Conservation (phyloP, 768 basidiomycete genomes). For the Auricularia auricula-judae region DNA sequence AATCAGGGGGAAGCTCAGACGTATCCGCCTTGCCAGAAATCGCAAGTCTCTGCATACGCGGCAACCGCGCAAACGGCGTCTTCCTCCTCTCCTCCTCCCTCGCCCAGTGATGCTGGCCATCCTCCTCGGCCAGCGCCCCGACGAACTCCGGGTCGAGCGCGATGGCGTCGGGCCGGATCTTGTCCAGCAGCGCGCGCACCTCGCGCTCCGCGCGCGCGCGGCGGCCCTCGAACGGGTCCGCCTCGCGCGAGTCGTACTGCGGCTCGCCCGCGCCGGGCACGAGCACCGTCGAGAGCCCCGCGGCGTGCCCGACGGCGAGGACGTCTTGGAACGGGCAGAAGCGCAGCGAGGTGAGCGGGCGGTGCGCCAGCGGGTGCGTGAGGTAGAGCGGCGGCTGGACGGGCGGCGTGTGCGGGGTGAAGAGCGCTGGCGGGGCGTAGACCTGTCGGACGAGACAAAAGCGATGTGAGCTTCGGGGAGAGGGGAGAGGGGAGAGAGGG, state of each 20-base stretch:
- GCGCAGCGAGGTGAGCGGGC: slow-evolving; percentile 62
- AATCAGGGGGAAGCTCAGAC: slow-evolving; percentile 28
- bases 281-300: slow-evolving; percentile 74
- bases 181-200: slow-evolving; percentile 82
- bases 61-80: slow-evolving; percentile 58
- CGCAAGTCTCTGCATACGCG: slow-evolving; percentile 69
- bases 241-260: slow-evolving; percentile 87
- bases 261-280: slow-evolving; percentile 91
- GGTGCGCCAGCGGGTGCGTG: slow-evolving; percentile 73
- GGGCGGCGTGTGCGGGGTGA: slow-evolving; percentile 34
- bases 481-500: too few relatives aligned
- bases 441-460: too few relatives aligned
- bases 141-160: slow-evolving; percentile 69
- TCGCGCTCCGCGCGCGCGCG: slow-evolving; percentile 79
- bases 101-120: slow-evolving; percentile 33
- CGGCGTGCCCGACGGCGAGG: slow-evolving; percentile 61
- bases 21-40: slow-evolving; percentile 65
- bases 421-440: slow-evolving; percentile 59
- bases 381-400: slow-evolving; percentile 75
- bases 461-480: too few relatives aligned
- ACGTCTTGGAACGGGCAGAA: slow-evolving; percentile 88
- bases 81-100: slow-evolving; percentile 23
- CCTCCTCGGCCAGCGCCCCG: slow-evolving; percentile 51
- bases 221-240: slow-evolving; percentile 88
- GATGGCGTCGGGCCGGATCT: slow-evolving; percentile 93